Evolutionary conservation across 208 protist genomes (phyloP), one percentile per base, ranked within the genome.

Genomic region (Trypanosoma scelopori): DNA sequence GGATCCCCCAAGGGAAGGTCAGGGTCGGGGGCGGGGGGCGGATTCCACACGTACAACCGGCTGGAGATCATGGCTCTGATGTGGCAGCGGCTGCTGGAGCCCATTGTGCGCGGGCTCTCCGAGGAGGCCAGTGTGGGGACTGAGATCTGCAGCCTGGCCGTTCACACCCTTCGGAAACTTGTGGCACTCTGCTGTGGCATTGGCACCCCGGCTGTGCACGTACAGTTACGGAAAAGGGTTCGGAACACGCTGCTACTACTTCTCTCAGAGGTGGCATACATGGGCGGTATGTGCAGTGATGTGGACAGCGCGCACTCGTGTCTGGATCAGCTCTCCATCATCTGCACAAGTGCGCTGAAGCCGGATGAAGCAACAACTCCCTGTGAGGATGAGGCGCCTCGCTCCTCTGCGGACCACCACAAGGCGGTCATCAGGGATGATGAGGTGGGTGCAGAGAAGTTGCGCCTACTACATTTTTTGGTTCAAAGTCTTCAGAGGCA

Each of bases 201-300:
- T 62, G 83, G 62, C 25, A 64, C 61, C 15, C 28, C 53, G 32
- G 51, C 52, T 25, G 55, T 58, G 27, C 58, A 65, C 1, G 55
- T 73, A 50, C 68, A 64, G 42, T 64, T 86, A 28, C 73, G 64
- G 13, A 62, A 66, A n/a, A 43, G 57, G n/a, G 63, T 86, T 22
- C 77, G 77, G 1, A 64, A 51, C 13, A 76, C 76, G 6, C 52
- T 80, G 27, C 63, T 87, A n/a, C 57, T 82, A 37, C 56, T 93
- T 52, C 79, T 96, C n/a, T 72, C 81, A 4, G 70, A 92, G 48
- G 64, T 87, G 3, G 71, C 82, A 22, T 93, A 90, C 71, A 67
- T 92, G 63, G 90, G 90, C 12, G 76, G 68, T 45, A 84, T 93
- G 84, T 93, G 87, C 71, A 68, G 81, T 28, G 82, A 91, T 64